Evolutionary conservation across 805 yeast species (phyloP).

Genomic region (Metschnikowia anglica): DNA sequence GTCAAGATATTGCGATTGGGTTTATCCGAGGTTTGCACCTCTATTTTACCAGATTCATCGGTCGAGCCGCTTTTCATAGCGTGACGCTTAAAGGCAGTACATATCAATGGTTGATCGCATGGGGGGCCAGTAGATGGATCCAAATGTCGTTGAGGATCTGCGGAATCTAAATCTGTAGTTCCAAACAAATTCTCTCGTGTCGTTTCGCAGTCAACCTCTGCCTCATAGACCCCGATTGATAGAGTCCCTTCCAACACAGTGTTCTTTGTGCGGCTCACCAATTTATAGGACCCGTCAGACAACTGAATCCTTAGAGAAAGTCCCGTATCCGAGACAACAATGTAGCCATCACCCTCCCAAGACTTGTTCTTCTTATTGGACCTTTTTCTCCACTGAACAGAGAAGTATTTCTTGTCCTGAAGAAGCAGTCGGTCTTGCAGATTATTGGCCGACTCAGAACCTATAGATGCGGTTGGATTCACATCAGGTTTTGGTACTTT

Average conservation of each 20-base stretch:
- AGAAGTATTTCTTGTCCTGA: conserved; percentile 15
- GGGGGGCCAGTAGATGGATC: neutral
- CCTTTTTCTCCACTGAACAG: conserved; percentile 67
- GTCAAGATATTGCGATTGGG: neutral
- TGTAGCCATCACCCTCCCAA: conserved; percentile 91
- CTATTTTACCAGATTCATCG: neutral
- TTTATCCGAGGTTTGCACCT: neutral
- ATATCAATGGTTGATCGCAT: neutral
- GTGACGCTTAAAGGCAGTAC: conserved; percentile 6
- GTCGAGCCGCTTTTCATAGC: neutral
- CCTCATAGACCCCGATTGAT: conserved; percentile 57
- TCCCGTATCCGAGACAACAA: conserved; percentile 33
- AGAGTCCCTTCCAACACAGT: conserved; percentile 32
- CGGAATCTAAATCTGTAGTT: neutral
- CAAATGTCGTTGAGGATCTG: neutral
- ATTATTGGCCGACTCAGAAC: neutral
- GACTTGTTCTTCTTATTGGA: conserved; percentile 79
- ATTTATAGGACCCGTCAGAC: conserved; percentile 24
- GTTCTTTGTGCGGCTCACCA: conserved; percentile 17
- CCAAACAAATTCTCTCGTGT: conserved; percentile 12
- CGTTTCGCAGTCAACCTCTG: conserved; percentile 49
- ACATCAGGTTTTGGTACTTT: no score
- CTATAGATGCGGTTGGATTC: neutral
- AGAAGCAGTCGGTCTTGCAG: conserved; percentile 1
- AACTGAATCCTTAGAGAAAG: conserved; percentile 30